Conservation (phyloP, 192 early-diverging fungal genomes). For the Entomortierella beljakovae region DNA sequence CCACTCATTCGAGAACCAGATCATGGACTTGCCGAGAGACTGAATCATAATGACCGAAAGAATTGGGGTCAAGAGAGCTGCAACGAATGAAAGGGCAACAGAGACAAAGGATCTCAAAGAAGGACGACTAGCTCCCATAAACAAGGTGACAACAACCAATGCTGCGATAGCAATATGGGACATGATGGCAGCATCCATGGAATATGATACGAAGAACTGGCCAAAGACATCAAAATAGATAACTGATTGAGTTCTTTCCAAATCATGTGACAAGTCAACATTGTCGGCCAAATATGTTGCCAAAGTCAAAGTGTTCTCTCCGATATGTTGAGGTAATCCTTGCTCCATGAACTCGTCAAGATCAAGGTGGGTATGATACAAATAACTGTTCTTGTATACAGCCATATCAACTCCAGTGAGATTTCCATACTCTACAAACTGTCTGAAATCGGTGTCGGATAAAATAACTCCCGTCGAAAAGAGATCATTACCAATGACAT, state of each 20-base stretch:
- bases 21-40: slow-evolving; percentile 55
- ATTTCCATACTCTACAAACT: slow-evolving; percentile 78
- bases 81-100: slow-evolving; percentile 35
- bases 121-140: slow-evolving; percentile 29
- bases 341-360: slow-evolving; percentile 61
- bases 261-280: slow-evolving; percentile 47
- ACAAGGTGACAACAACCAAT: slow-evolving; percentile 37
- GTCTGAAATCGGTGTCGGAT: slow-evolving; percentile 81
- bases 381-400: slow-evolving; percentile 74
- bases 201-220: slow-evolving; percentile 68
- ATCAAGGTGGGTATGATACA: slow-evolving; percentile 82
- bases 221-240: slow-evolving; percentile 76
- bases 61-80: slow-evolving; percentile 42
- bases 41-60: slow-evolving; percentile 19
- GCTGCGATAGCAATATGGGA: slow-evolving; percentile 58
- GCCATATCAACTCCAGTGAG: slow-evolving; percentile 77
- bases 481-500: slow-evolving; percentile 69
- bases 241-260: slow-evolving; percentile 61
- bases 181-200: slow-evolving; percentile 61
- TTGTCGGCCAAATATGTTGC: slow-evolving; percentile 61
- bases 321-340: slow-evolving; percentile 78
- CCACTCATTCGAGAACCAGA: slow-evolving; percentile 73
- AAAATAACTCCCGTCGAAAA: slow-evolving; percentile 71
- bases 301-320: slow-evolving; percentile 73
- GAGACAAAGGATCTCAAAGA: slow-evolving; percentile 31